Percentiles rank a stretch among this genome's conserved stretches.
Evolutionary conservation across 2,329 filamentous ascomycete species (phyloP).

Genomic region (Neofusicoccum sp.): DNA sequence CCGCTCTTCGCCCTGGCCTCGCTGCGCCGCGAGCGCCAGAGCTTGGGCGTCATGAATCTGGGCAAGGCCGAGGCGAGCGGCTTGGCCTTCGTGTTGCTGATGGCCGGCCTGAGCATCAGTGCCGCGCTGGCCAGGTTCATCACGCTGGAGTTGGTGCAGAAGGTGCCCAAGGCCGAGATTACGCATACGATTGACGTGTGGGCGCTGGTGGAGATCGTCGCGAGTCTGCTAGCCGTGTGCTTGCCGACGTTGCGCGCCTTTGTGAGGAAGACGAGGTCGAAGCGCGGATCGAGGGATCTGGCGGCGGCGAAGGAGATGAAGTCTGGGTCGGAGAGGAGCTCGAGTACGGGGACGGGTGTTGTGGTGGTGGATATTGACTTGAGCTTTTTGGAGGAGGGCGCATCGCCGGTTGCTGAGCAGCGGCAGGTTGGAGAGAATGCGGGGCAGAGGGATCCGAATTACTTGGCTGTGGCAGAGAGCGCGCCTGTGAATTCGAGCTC

Average conservation of each 20-base stretch:
- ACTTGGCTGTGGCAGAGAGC: background rate
- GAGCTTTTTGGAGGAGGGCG: background rate
- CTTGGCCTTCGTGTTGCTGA: constrained; percentile 29
- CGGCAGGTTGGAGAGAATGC: background rate
- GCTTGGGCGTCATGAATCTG: constrained; percentile 1
- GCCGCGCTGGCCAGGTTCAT: constrained; percentile 31
- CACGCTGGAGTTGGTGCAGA: constrained; percentile 27
- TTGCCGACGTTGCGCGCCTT: constrained; percentile 27
- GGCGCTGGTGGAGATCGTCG: constrained; percentile 33
- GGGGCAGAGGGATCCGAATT: background rate
- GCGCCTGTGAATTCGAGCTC: background rate
- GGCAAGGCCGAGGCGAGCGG: constrained; percentile 25
- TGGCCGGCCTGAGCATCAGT: constrained; percentile 29
- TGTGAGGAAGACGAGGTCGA: constrained; percentile 21
- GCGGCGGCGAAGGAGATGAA: background rate
- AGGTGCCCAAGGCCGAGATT: constrained; percentile 27
- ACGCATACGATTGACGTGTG: constrained; percentile 36
- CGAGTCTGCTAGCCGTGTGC: constrained; percentile 29
- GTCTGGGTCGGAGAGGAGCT: background rate
- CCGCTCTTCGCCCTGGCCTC: constrained; percentile 27
- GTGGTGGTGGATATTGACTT: background rate
- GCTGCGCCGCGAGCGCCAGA: constrained; percentile 10
- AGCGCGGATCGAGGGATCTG: background rate
- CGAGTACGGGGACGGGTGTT: background rate
- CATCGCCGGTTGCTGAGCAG: background rate